Percentiles rank a stretch among this genome's conserved stretches.
phyloP scores from a whole-genome alignment of 2,329 filamentous ascomycete genomes.

The Talaromyces rugulosus region DNA sequence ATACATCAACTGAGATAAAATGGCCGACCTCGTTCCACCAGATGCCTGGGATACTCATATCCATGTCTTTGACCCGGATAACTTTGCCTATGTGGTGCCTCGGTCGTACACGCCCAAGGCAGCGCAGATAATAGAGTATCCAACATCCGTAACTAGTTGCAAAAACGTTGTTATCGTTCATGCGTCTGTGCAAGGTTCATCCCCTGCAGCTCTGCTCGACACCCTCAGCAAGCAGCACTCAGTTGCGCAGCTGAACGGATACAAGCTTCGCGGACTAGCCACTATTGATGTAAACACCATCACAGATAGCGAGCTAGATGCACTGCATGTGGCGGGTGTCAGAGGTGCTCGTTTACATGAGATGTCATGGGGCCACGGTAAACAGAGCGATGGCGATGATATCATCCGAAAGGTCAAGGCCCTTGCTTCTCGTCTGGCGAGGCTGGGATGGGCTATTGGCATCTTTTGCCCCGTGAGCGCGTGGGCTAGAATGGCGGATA shows the following conservation, averaged over 20 bases:
- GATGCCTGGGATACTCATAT: slow-evolving; percentile 18
- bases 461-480: slow-evolving; percentile 18
- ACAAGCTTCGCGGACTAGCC: slow-evolving; percentile 11
- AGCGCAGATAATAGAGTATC: slow-evolving; percentile 19
- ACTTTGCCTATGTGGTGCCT: slow-evolving; percentile 15
- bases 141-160: slow-evolving; percentile 15
- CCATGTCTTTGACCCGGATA: slow-evolving; percentile 19
- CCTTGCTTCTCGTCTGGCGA: slow-evolving; percentile 14
- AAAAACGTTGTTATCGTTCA: slow-evolving; percentile 22
- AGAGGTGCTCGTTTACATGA: slow-evolving; percentile 20
- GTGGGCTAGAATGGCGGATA: slow-evolving; percentile 19
- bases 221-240: slow-evolving; percentile 13
- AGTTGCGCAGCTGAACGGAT: not conserved
- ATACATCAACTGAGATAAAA: not conserved
- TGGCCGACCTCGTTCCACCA: slow-evolving; percentile 2
- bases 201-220: slow-evolving; percentile 18
- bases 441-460: slow-evolving; percentile 18
- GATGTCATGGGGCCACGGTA: slow-evolving; percentile 20
- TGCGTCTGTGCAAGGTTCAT: slow-evolving; percentile 21
- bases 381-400: slow-evolving; percentile 12
- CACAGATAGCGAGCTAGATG: slow-evolving; percentile 19
- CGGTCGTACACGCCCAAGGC: slow-evolving; percentile 21
- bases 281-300: slow-evolving; percentile 14
- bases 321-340: slow-evolving; percentile 19
- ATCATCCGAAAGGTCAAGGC: slow-evolving; percentile 15